Evolutionary conservation across 164 flowering plant genomes (phyloP).

Genomic region (Vitis cinerea): DNA sequence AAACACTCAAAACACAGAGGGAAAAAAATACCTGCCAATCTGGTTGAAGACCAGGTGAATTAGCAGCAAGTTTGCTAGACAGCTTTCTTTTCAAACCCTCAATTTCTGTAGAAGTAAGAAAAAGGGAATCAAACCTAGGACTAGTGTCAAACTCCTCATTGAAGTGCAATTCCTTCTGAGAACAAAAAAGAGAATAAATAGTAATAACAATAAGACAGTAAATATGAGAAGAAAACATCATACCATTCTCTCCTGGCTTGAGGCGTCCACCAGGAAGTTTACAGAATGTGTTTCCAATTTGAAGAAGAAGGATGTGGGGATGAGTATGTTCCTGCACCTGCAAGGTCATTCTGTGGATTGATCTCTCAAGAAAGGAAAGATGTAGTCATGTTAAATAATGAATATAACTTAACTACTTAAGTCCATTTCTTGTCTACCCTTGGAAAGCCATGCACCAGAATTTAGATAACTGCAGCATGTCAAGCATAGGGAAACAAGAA

Average conservation of each 20-base stretch:
- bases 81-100: constrained; percentile 95
- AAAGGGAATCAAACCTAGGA: too few species aligned
- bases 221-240: not conserved
- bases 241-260: constrained; percentile 99
- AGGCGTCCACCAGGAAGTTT: constrained; percentile 98
- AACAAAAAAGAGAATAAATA: not conserved
- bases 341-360: not conserved
- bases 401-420: not conserved
- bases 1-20: not conserved
- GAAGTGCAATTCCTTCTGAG: too few species aligned
- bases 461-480: too few species aligned
- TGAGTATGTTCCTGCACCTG: constrained; percentile 99
- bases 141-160: too few species aligned
- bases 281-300: constrained; percentile 98
- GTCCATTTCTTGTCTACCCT: not conserved
- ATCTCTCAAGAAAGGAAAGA: not conserved
- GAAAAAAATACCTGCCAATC: constrained; percentile 81
- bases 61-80: constrained; percentile 97
- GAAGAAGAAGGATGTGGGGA: constrained; percentile 95
- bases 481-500: too few species aligned
- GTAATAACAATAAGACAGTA: not conserved
- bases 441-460: not conserved
- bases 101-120: constrained; percentile 46
- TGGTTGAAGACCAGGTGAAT: constrained; percentile 74
- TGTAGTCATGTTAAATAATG: not conserved